Percentiles rank a stretch among this genome's conserved stretches.
Evolutionary conservation across 108 stramenopile genomes (phyloP).

Genomic region (Aurantiochytrium sp.): DNA sequence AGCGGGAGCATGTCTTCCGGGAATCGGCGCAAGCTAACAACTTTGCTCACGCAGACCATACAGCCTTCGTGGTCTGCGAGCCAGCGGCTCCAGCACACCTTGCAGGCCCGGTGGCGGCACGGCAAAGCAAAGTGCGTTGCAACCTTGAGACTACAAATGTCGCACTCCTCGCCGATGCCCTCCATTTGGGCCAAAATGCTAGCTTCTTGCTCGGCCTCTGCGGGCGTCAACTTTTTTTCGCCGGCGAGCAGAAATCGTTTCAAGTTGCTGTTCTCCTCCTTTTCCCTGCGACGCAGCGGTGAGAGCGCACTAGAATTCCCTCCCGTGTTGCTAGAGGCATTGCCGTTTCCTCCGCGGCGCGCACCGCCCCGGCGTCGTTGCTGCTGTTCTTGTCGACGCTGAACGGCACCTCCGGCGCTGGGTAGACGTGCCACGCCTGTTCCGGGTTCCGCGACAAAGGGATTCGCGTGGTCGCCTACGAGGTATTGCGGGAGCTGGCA

Average conservation of each 20-base stretch:
- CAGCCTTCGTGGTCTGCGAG: constrained; percentile 2
- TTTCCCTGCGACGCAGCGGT: background rate
- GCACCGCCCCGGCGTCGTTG: too few species aligned
- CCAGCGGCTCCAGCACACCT: constrained; percentile 19
- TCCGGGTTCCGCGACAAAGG: too few species aligned
- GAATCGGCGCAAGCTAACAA: background rate
- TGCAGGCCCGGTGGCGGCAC: background rate
- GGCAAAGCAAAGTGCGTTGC: background rate
- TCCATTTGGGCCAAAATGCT: background rate
- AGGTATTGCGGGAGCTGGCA: too few species aligned
- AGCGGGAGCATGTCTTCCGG: background rate
- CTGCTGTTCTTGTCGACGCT: too few species aligned
- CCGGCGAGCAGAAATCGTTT: background rate
- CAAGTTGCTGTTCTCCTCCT: background rate
- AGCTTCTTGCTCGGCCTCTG: background rate
- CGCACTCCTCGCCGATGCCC: background rate
- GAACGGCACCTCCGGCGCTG: too few species aligned
- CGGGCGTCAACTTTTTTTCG: background rate
- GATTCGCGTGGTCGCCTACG: too few species aligned
- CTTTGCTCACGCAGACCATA: background rate
- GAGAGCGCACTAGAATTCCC: too few species aligned
- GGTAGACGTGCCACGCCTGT: too few species aligned
- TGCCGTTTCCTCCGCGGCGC: too few species aligned
- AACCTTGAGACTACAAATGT: background rate
- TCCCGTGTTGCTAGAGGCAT: too few species aligned